Base-by-base conservation (phyloP, 352 stramenopile genomes). In the Phytophthora crassamura region DNA sequence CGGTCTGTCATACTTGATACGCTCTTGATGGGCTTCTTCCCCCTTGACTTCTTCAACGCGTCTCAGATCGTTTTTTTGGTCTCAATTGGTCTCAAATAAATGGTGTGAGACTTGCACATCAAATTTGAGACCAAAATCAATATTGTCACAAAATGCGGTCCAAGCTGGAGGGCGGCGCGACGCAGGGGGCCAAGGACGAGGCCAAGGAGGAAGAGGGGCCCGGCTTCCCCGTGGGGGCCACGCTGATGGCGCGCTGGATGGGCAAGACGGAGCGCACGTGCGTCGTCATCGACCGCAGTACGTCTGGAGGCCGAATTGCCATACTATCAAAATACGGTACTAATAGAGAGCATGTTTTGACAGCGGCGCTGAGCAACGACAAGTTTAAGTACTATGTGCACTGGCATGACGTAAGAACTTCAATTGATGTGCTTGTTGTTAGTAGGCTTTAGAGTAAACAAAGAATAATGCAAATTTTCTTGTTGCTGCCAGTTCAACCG, bases 341-440 rank as follows among this genome's bases (percentile, higher is more conserved):
- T 64, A 53, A 66, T 47, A 43, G 5, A 32, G 28, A 32, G 28
- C 28, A 35, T n/a, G 5, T 33, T 38, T 45, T 45, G 4, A 52
- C 35, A 91, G 82, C 81, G 49, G 62, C 67, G 36, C 38, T 91
- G n/a, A 72, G 64, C 39, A 77, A 77, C n/a, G 69, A 86, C 42
- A 84, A 78, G 36, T 90, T 90, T 69, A 90, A 89, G 66, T 94
- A 94, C 68, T 94, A 94, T 43, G 83, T 94, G 30, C 85, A 94
- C 59, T 94, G 85, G 85, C 85, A 94, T 65, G 85, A 92, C 39
- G 85, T 93, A 55, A 20, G 75, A 43, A 9, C 22, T 18, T 5
- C 15, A 7, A 8, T 50, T 15, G 15, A 10, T 7, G 9, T 59
- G 25, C 7, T 55, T 40, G 15, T 6, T 39, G 25, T 34, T 16